Base-by-base conservation (phyloP, 192 early-diverging fungal species). In the Backusella westeae region DNA sequence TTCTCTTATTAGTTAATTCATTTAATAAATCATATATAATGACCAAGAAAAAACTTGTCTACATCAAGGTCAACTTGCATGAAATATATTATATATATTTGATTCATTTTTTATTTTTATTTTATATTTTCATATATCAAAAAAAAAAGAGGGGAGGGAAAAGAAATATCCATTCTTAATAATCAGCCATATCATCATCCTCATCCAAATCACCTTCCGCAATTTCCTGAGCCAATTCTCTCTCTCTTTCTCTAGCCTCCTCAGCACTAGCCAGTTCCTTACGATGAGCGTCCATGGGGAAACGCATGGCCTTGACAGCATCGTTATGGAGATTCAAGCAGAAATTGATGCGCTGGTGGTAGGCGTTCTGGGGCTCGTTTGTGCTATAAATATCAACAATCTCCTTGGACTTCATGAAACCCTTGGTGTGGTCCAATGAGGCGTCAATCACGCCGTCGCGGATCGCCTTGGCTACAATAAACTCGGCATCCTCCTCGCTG, bases 361-460 rank as follows among this genome's bases (percentile, higher is more conserved):
- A 99, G 1, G 97, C 96, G 59, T 88, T 84, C 80, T 99, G 96
- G 21, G 98, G 98, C 77, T 99, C 97, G 80, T 91, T 96, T 53
- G 97, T 99, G 9, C 94, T 93, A 82, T 99, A 99, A 75, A 99
- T 91, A 80, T 99, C 97, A 32, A 89, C 91, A 65, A 90, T 93
- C 86, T 99, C 98, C 85, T 96, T 94, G 77, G 91, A 93, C 84
- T 94, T 92, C 90, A 99, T 94, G 75, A 87, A 96, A 0, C 97
- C 97, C 73, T 90, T 91, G 79, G 96, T 92, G 80, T 99, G 97
- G 79, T 99, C 94, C 46, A 98, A 90, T 0, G 90, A 92, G n/a
- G 97, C 98, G 85, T 98, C 96, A 85, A 99, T 97, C 19, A 99
- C 97, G 69, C 97, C 98, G 77, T 99, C 98, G 67, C 96, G 91